Conservation (phyloP, 2,329 filamentous ascomycete species). For the Claviceps sp. region DNA sequence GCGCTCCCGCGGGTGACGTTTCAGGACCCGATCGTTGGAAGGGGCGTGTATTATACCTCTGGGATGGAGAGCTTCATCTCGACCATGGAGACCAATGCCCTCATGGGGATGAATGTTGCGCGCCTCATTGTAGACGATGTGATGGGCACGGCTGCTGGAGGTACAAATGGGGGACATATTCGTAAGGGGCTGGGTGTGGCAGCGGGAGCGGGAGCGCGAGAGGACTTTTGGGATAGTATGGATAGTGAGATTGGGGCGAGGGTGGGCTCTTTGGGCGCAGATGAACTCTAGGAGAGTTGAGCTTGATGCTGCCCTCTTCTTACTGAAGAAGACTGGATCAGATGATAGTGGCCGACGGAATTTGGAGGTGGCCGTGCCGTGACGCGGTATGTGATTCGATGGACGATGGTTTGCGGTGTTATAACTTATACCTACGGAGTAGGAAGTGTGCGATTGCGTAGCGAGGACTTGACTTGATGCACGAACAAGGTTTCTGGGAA, state of each 20-base stretch:
- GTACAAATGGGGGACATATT: not conserved
- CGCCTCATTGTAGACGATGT: constrained; percentile 52
- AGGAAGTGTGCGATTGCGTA: no score
- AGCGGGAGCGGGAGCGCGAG: not conserved
- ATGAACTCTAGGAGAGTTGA: constrained; percentile 9
- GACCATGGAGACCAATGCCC: constrained; percentile 90
- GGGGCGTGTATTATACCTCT: constrained; percentile 56
- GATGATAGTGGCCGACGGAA: not conserved
- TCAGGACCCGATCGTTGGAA: constrained; percentile 59
- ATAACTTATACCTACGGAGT: no score
- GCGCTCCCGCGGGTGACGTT: constrained; percentile 77
- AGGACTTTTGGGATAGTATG: constrained; percentile 10
- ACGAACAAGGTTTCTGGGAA: no score
- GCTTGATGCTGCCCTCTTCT: not conserved
- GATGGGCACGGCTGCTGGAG: constrained; percentile 11
- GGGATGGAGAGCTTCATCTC: constrained; percentile 89
- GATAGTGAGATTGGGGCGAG: constrained; percentile 9
- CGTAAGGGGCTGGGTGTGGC: not conserved
- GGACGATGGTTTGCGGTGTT: no score
- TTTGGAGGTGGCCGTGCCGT: not conserved
- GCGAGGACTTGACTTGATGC: no score
- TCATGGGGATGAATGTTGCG: constrained; percentile 83
- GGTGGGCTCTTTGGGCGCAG: constrained; percentile 4
- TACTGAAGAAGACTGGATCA: not conserved
- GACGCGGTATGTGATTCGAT: no score